Percentiles rank a stretch among this genome's conserved stretches.
Conservation (phyloP, 441 rosid species). For the Erysimum cheiri region DNA sequence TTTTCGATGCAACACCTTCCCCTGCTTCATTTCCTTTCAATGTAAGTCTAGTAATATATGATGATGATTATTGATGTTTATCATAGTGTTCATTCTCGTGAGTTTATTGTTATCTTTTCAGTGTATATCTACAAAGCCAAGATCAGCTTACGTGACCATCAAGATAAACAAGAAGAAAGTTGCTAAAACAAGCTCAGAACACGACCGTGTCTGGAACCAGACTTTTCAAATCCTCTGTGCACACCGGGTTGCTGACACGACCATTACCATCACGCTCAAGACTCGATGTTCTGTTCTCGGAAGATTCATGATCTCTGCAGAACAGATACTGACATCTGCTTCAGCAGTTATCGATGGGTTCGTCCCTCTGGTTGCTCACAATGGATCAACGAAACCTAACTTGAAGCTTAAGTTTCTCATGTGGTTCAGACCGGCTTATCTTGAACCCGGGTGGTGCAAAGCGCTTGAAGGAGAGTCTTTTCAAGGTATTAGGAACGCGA, state of each 20-base stretch:
- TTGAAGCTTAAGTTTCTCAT: slow-evolving; percentile 67
- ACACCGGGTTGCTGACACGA: slow-evolving; percentile 60
- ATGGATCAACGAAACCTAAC: slow-evolving; percentile 54
- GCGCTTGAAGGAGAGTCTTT: slow-evolving; percentile 50
- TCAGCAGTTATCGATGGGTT: slow-evolving; percentile 61
- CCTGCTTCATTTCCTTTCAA: slow-evolving; percentile 67
- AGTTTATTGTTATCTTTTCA: slow-evolving; percentile 20
- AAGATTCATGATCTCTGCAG: slow-evolving; percentile 58
- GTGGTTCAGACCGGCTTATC: slow-evolving; percentile 84
- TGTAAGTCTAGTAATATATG: slow-evolving; percentile 50
- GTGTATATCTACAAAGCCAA: slow-evolving; percentile 62
- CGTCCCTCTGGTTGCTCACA: slow-evolving; percentile 62
- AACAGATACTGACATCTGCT: slow-evolving; percentile 50
- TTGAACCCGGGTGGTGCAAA: slow-evolving; percentile 65
- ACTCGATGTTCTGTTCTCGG: slow-evolving; percentile 75
- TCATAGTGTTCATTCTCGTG: slow-evolving; percentile 5
- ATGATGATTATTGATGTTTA: not conserved
- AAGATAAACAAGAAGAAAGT: slow-evolving; percentile 66
- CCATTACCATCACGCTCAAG: slow-evolving; percentile 67
- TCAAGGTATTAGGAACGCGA: slow-evolving; percentile 66
- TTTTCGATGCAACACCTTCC: slow-evolving; percentile 77
- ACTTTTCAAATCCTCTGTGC: slow-evolving; percentile 86
- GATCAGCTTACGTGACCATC: slow-evolving; percentile 70
- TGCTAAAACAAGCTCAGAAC: slow-evolving; percentile 70
- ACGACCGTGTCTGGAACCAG: slow-evolving; percentile 84